Base-by-base conservation (phyloP, 495 filamentous ascomycete species). In the Diplogelasinospora grovesii region DNA sequence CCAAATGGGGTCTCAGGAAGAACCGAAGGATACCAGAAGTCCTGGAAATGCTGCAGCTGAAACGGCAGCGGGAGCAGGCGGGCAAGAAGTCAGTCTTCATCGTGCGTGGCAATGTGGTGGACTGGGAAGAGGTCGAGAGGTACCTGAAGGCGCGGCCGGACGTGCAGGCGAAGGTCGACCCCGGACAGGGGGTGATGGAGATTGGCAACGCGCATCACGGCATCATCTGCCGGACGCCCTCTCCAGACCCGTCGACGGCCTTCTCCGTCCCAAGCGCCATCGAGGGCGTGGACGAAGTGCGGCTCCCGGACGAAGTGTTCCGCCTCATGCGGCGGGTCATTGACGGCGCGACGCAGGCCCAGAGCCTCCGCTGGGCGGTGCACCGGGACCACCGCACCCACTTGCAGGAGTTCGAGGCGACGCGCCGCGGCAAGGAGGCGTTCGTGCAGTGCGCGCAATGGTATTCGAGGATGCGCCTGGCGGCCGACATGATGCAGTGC, bases 1-100 rank as follows among this genome's bases (percentile, higher is more conserved):
- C 60, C 38, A 60, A 65, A 48, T 70, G 66, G 66, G 51, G 56
- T 5, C 56, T 65, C 35, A 63, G 63, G 42, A 70, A 70, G 51
- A 65, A 66, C 41, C 60, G 62, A 32, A 68, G 64, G 45, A 59
- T 54, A 5, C 39, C 45, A 25, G 65, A 68, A 32, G 60, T 61
- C 24, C 46, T 53, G 23, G 46, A 60, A 45, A 63, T 65, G 46
- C 45, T 63, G 15, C 49, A 49, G 26, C 52, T 59, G 40, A 60
- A 59, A 36, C 52, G 36, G 6, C 52, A 58, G 19, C 58, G 64
- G 6, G 57, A 58, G 29, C 48, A 44, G 8, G 45, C 43, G 0
- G 55, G 59, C 27, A 65, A 64, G 39, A 23, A 39, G 18, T 61
- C 64, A 4, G 43, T 41, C 6, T 61, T 62, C 21, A 50, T 53